phyloP scores from a whole-genome alignment of 1,139 yeast genomes.

The Hansenula sp. region DNA sequence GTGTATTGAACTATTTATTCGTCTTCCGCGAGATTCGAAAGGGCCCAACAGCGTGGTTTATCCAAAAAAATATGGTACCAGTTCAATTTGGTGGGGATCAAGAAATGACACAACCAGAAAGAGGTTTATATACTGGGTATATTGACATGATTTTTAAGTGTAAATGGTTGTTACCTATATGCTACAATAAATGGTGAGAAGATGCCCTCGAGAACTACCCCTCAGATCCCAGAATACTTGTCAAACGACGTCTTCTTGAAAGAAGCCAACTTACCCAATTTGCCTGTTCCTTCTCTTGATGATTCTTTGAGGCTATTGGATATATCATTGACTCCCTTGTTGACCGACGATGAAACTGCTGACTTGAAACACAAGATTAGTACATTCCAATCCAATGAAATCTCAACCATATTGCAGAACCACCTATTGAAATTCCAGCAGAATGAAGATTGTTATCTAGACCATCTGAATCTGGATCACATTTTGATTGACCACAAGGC shows the following conservation, averaged over 20 bases:
- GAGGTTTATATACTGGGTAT: too few species aligned
- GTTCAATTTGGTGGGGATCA: not conserved
- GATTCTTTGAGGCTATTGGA: slow-evolving; percentile 44
- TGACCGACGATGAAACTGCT: slow-evolving; percentile 12
- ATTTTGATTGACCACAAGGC: slow-evolving; percentile 68
- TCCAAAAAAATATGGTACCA: not conserved
- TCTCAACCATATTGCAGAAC: slow-evolving; percentile 44
- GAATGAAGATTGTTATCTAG: slow-evolving; percentile 51
- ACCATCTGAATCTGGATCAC: slow-evolving; percentile 47
- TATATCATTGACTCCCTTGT: slow-evolving; percentile 46
- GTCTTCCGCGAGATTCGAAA: not conserved
- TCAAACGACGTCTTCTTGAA: not conserved
- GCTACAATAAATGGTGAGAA: too few species aligned
- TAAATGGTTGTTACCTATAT: not conserved
- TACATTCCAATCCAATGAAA: slow-evolving; percentile 37
- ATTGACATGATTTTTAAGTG: too few species aligned
- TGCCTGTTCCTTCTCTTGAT: slow-evolving; percentile 52
- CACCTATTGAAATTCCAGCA: slow-evolving; percentile 44
- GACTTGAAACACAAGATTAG: slow-evolving; percentile 32
- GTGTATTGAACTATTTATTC: too few species aligned
- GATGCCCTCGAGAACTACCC: slow-evolving; percentile 1
- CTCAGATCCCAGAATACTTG: not conserved
- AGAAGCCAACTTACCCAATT: slow-evolving; percentile 32
- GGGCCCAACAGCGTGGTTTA: not conserved
- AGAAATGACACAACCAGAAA: too few species aligned